Percentiles rank a stretch among this genome's conserved stretches.
Conservation (phyloP, 257 asterid species). For the Scutellaria galericulata region DNA sequence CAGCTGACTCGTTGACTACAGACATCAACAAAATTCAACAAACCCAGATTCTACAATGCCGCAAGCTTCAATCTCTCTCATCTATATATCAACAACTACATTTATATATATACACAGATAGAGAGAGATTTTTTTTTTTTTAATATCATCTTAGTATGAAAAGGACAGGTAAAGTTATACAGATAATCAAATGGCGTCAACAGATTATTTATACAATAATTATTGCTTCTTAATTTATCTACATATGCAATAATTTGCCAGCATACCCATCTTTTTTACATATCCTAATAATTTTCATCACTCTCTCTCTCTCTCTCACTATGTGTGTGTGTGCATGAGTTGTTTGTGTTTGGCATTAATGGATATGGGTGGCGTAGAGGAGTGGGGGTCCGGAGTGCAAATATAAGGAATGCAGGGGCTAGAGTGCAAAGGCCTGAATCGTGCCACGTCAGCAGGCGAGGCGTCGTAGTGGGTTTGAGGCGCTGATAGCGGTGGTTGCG, state of each 20-base stretch:
- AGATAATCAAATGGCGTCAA: slow-evolving; percentile 22
- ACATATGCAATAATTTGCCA: neutral
- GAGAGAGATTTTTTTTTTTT: neutral
- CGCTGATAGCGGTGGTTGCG: slow-evolving; percentile 54
- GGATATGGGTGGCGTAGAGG: slow-evolving; percentile 33
- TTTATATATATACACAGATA: neutral
- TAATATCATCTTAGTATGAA: slow-evolving; percentile 31
- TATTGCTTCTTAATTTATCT: slow-evolving; percentile 21
- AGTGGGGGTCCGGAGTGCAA: slow-evolving; percentile 46
- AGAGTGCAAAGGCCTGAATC: slow-evolving; percentile 20
- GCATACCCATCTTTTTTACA: neutral
- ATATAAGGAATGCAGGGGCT: slow-evolving; percentile 37
- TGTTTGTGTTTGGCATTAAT: slow-evolving; percentile 47
- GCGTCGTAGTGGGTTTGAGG: slow-evolving; percentile 26
- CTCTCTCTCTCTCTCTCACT: too few species aligned
- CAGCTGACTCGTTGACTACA: slow-evolving; percentile 63
- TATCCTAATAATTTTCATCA: too few species aligned
- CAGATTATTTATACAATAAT: slow-evolving; percentile 19
- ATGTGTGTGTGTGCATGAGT: slow-evolving; percentile 29
- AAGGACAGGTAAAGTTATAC: slow-evolving; percentile 28
- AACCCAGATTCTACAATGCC: slow-evolving; percentile 38
- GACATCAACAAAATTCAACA: slow-evolving; percentile 49
- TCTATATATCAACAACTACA: neutral
- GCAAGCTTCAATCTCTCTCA: slow-evolving; percentile 37
- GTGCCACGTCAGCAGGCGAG: slow-evolving; percentile 46